phyloP scores from a whole-genome alignment of 495 filamentous ascomycete genomes.

The Lepraria neglecta region DNA sequence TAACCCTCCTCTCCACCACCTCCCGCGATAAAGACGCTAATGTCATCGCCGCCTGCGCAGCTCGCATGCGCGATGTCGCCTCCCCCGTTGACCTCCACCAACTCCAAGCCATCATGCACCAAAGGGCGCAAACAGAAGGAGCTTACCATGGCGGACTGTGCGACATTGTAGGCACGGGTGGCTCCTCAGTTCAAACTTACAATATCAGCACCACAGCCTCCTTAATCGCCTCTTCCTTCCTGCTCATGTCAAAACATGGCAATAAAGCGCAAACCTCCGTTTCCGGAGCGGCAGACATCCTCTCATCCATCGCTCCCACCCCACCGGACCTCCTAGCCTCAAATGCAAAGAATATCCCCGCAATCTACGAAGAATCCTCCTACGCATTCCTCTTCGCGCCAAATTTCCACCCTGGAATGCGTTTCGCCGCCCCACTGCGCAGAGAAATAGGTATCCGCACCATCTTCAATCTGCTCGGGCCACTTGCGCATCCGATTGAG shows the following conservation, averaged over 20 bases:
- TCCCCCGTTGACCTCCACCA: constrained; percentile 55
- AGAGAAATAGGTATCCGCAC: constrained; percentile 82
- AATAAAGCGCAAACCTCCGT: constrained; percentile 93
- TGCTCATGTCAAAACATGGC: constrained; percentile 88
- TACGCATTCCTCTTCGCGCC: constrained; percentile 97
- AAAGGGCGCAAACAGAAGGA: constrained; percentile 54
- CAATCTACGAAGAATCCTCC: constrained; percentile 68
- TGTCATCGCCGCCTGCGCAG: constrained; percentile 71
- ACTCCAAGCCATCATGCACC: constrained; percentile 52
- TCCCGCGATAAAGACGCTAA: constrained; percentile 68
- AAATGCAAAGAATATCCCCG: constrained; percentile 57
- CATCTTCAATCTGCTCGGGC: constrained; percentile 94
- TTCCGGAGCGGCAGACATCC: constrained; percentile 90
- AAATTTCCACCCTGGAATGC: constrained; percentile 92
- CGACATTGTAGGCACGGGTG: constrained; percentile 97
- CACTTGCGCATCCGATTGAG: constrained; percentile 82
- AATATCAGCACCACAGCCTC: constrained; percentile 94
- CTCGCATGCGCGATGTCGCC: constrained; percentile 63
- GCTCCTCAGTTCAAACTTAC: constrained; percentile 94
- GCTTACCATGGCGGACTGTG: constrained; percentile 71
- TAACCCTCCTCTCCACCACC: constrained; percentile 86
- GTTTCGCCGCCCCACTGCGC: constrained; percentile 73
- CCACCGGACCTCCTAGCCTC: constrained; percentile 68
- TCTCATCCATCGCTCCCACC: constrained; percentile 60
- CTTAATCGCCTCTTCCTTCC: constrained; percentile 76